Evolutionary conservation across 2,329 filamentous ascomycete genomes (phyloP), one percentile per base, ranked within the genome.

Genomic region (Colletotrichum abscissum): DNA sequence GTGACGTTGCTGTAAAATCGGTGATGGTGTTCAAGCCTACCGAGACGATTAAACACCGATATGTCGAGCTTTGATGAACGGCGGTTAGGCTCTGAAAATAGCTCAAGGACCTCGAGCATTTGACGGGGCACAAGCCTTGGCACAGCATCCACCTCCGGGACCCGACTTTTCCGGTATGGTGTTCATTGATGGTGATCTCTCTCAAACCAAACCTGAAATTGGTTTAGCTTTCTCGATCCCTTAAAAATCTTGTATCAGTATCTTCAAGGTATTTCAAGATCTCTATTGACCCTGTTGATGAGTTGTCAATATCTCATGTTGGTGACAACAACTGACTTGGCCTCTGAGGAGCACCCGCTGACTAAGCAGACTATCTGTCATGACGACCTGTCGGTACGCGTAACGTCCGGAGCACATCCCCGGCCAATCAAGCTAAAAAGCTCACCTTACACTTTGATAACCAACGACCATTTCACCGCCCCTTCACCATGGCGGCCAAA

Each of bases 281-380:
- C 28, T 30, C 4, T 8, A 38, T 38, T 38, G 35, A 12, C 35
- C 11, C 11, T 38, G 28, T 30, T 19, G 16, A 8, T 3, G 16
- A 19, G 1, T 19, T 19, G 2, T 19, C 3, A 42, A 14, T 3
- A 5, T 7, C 2, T 19, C 3, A 19, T 19, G 14, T 42, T 42
- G 38, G 14, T 19, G 3, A n/a, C 3, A 8, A 1, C 19, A 9
- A 22, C 2, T 8, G 6, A 46, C 6, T n/a, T n/a, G 42, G 4
- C 16, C n/a, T 49, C 3, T n/a, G 8, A n/a, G 7, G 7, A n/a
- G 49, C 7, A 3, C 1, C 5, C 33, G 63, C 63, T 70, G 63
- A 70, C 68, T 70, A 70, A 70, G 55, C 33, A 26, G 14, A 9
- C 7, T 16, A 57, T 69, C 59, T 69, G 68, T 35, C 67, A 42